Evolutionary conservation across 805 yeast genomes (phyloP).

Genomic region (Metschnikowia aberdeeniae): DNA sequence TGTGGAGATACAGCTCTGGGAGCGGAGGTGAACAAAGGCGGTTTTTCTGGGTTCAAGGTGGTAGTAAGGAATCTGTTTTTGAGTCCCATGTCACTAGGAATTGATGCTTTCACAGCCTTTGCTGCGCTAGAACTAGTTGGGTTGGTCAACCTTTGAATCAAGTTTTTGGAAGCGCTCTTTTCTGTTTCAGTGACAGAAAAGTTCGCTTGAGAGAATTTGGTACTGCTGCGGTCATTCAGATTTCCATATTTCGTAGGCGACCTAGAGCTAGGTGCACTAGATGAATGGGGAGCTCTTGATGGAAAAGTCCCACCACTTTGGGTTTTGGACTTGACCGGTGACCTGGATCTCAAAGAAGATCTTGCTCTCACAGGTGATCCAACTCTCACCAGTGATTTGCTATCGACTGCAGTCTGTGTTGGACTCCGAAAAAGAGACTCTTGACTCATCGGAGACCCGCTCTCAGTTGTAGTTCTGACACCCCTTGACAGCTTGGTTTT

Average conservation of each 20-base stretch:
- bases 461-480: not conserved
- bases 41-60: slow-evolving; percentile 30
- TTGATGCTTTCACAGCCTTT: slow-evolving; percentile 14
- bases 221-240: slow-evolving; percentile 5
- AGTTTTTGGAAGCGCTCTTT: not conserved
- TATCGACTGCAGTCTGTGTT: not conserved
- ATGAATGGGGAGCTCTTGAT: not conserved
- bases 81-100: slow-evolving; percentile 4
- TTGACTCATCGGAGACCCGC: slow-evolving; percentile 1
- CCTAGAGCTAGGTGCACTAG: slow-evolving; percentile 8
- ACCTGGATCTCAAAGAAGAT: slow-evolving; percentile 5
- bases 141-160: slow-evolving; percentile 21
- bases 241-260: slow-evolving; percentile 13
- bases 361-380: slow-evolving; percentile 4
- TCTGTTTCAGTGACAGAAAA: slow-evolving; percentile 2
- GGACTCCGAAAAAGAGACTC: not conserved
- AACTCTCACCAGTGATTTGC: not conserved
- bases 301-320: not conserved
- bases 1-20: slow-evolving; percentile 7
- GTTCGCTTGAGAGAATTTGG: slow-evolving; percentile 7
- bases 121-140: slow-evolving; percentile 33
- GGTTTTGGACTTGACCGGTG: not conserved
- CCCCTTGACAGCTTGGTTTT: not conserved
- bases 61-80: slow-evolving; percentile 36
- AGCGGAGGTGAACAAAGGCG: slow-evolving; percentile 19